Percentiles rank a stretch among this genome's conserved stretches.
Evolutionary conservation across 2,329 filamentous ascomycete species (phyloP).

Genomic region (Talaromyces sp.): DNA sequence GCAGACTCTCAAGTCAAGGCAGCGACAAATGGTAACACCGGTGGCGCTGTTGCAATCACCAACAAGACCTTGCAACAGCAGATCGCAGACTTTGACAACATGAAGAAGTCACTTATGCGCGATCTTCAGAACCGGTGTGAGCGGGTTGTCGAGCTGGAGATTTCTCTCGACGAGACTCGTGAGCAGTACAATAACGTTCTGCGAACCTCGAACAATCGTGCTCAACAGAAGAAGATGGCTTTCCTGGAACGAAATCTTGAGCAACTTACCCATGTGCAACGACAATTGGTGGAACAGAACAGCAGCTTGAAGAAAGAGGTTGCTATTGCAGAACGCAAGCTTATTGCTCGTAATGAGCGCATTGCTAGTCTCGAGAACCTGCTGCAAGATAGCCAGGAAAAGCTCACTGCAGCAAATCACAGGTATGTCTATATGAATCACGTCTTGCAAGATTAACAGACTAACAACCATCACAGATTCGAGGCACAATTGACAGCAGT

Average conservation of each 20-base stretch:
- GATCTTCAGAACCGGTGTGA: conserved; percentile 98
- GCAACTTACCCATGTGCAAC: conserved; percentile 93
- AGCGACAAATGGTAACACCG: conserved; percentile 56
- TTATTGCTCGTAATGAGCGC: conserved; percentile 93
- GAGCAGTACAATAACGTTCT: conserved; percentile 99
- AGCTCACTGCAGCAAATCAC: conserved; percentile 94
- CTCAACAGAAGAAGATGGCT: conserved; percentile 99
- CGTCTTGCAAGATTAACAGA: conserved; percentile 1
- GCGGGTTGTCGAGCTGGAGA: conserved; percentile 95
- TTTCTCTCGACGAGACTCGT: conserved; percentile 91
- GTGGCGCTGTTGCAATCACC: conserved; percentile 54
- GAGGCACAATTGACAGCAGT: conserved; percentile 94
- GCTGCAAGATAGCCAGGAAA: conserved; percentile 96
- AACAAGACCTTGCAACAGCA: conserved; percentile 96
- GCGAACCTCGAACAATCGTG: conserved; percentile 92
- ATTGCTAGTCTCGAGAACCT: conserved; percentile 91
- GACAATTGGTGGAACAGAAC: conserved; percentile 97
- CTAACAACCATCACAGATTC: conserved; percentile 61
- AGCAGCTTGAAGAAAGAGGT: conserved; percentile 97
- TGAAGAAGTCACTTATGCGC: conserved; percentile 99
- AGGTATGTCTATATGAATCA: conserved; percentile 60
- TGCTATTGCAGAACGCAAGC: conserved; percentile 93
- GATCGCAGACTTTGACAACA: conserved; percentile 96
- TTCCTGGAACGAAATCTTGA: conserved; percentile 98
- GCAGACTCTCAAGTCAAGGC: conserved; percentile 61